A percentile compares a stretch with the other conserved stretches of the same genome.
These are phyloP conservation scores for Avena sativa DNA, from an alignment of 176 grass and related monocot genomes.

Conservation along the genomic window DNA sequence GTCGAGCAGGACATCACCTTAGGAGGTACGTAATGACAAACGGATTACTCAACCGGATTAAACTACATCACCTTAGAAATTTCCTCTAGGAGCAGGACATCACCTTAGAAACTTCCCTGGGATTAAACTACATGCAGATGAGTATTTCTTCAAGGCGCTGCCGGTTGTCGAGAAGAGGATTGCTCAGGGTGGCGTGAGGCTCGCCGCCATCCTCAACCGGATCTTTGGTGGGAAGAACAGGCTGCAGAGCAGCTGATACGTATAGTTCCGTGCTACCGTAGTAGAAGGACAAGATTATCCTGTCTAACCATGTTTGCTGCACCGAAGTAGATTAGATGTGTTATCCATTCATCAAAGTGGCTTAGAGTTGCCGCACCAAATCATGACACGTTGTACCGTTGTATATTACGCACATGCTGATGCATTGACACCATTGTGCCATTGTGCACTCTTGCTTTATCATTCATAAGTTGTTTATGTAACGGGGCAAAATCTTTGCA, in stretches of 20 bases:
- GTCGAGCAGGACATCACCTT: conserved; percentile 55
- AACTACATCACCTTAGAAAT: too few relatives aligned
- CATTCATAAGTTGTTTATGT: too few relatives aligned
- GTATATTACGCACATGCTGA: not conserved
- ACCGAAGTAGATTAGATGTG: not conserved
- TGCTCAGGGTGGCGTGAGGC: conserved; percentile 56
- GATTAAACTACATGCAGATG: conserved; percentile 46
- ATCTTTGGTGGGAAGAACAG: conserved; percentile 35
- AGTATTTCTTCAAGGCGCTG: conserved; percentile 57
- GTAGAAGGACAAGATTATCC: conserved; percentile 4
- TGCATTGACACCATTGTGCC: not conserved
- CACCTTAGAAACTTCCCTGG: conserved; percentile 31
- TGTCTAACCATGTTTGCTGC: conserved; percentile 9
- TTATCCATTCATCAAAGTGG: not conserved
- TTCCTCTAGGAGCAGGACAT: conserved; percentile 34
- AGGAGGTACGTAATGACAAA: conserved; percentile 38
- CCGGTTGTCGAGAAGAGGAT: conserved; percentile 60
- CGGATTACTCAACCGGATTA: too few relatives aligned
- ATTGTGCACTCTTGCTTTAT: not conserved
- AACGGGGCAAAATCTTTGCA: too few relatives aligned
- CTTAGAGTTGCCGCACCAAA: not conserved
- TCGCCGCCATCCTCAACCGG: conserved; percentile 53
- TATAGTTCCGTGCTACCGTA: too few relatives aligned
- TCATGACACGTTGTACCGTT: not conserved
- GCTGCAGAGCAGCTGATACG: conserved; percentile 38